Base-by-base conservation (phyloP, 139 green algal genomes). In the Gonium pectorale region DNA sequence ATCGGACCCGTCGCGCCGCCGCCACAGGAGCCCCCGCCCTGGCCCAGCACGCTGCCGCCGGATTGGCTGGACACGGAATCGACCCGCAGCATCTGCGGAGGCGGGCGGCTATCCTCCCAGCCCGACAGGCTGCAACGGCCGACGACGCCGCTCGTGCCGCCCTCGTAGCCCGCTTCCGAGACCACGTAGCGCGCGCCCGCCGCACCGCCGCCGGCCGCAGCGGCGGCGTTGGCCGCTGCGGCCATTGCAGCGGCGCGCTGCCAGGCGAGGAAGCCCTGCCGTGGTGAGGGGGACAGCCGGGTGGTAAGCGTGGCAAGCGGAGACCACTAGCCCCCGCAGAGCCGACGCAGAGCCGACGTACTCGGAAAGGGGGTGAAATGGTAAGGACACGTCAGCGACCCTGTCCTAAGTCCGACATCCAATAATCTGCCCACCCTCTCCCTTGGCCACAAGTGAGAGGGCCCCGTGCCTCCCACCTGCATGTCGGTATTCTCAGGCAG, bases 31-130 rank as follows among this genome's bases (percentile, higher is more conserved):
- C 17, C 46, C 46, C 46, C 46, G 46, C 46, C 46, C 11, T 54
- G 46, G 46, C 46, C 46, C 46, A 15, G 13, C 46, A 15, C 46
- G 46, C 13, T 15, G 11, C 13, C 15, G 35, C 44, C 70, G 31
- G 70, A 46, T 5, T 33, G 70, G 70, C 70, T 79, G 46, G 70
- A 79, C 33, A 66, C 46, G n/a, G 70, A 79, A 31, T 79, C 70
- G 38, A 66, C 46, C 0, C 70, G 70, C 31, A 79, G 33, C 31
- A 79, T n/a, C 31, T 79, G 70, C 70, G 64, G 46, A 26, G 64
- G 70, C 46, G 70, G 70, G 21, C 49, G 43, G 46, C 70, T 46
- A 13, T 79, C 70, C 17, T 79, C 70, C 70, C 44, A 79, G 2
- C 46, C 64, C n/a, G 70, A 79, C 27, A 52, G 70, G 70, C 70